A percentile compares a stretch with the other conserved stretches of the same genome.
phyloP scores from a whole-genome alignment of 2,329 filamentous ascomycete species.

The Ilyonectria mors-panacis region DNA sequence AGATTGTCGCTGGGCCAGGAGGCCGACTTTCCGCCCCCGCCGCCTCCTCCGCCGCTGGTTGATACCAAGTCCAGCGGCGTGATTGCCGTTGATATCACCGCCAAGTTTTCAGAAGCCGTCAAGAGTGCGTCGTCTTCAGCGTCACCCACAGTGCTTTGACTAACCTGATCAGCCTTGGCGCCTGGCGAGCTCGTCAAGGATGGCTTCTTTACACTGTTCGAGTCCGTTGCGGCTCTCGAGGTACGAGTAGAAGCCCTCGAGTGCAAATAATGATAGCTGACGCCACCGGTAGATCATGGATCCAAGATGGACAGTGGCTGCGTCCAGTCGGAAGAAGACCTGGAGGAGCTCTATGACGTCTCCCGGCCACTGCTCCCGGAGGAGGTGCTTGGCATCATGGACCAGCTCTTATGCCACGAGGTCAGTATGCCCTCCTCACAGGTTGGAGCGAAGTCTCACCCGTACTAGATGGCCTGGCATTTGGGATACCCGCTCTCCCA shows the following conservation, averaged over 20 bases:
- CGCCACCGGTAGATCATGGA: constrained; percentile 87
- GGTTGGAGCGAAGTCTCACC: background rate
- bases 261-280: constrained; percentile 76
- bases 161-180: constrained; percentile 72
- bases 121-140: constrained; percentile 59
- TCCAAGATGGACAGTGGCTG: constrained; percentile 98
- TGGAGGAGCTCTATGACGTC: constrained; percentile 88
- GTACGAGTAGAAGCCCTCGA: constrained; percentile 85
- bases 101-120: constrained; percentile 67
- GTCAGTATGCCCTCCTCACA: constrained; percentile 60
- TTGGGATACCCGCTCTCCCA: constrained; percentile 96
- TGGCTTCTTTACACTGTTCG: constrained; percentile 93
- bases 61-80: constrained; percentile 64
- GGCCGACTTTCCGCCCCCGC: constrained; percentile 49
- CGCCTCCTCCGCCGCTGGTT: constrained; percentile 55
- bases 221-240: constrained; percentile 91
- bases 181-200: constrained; percentile 93
- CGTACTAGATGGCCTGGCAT: constrained; percentile 89
- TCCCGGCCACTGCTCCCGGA: constrained; percentile 76
- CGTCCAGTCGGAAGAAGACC: constrained; percentile 81
- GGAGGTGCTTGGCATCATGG: constrained; percentile 93
- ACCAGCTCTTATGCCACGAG: constrained; percentile 91
- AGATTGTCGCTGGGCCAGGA: constrained; percentile 58
- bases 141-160: constrained; percentile 23
- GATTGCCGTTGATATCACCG: constrained; percentile 71